phyloP scores from a whole-genome alignment of 2,329 filamentous ascomycete genomes.

The Rasamsonia emersonii region DNA sequence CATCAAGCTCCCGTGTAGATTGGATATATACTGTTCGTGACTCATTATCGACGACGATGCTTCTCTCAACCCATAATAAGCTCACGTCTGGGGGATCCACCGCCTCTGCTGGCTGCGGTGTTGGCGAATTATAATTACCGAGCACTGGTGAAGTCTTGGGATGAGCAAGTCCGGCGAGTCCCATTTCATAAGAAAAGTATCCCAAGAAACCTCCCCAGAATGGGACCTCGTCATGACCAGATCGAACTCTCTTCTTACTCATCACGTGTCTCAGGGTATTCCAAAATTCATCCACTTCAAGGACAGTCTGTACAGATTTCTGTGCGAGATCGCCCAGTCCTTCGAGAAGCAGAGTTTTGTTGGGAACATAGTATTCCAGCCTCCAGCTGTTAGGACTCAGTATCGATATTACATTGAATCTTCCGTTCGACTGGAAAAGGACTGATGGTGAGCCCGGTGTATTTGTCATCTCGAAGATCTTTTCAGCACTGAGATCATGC shows the following conservation, averaged over 20 bases:
- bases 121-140: conserved; percentile 13
- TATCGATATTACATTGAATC: conserved; percentile 28
- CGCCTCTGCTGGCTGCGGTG: conserved; percentile 19
- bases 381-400: conserved; percentile 27
- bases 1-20: conserved; percentile 43
- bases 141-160: conserved; percentile 34
- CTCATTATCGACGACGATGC: conserved; percentile 67
- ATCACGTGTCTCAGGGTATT: conserved; percentile 30
- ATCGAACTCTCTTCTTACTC: conserved; percentile 29
- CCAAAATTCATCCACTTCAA: conserved; percentile 23
- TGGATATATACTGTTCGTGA: conserved; percentile 58
- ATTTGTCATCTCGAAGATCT: conserved; percentile 27
- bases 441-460: conserved; percentile 22
- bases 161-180: conserved; percentile 50
- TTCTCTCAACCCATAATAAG: conserved; percentile 67
- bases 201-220: conserved; percentile 83
- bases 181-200: conserved; percentile 77
- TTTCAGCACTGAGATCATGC: conserved; percentile 20
- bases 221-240: conserved; percentile 33
- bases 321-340: conserved; percentile 8
- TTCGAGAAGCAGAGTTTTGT: conserved; percentile 16
- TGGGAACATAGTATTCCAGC: conserved; percentile 24
- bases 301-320: conserved; percentile 9
- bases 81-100: conserved; percentile 58
- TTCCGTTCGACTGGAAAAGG: conserved; percentile 37